A percentile compares a stretch with the other conserved stretches of the same genome.
Evolutionary conservation across 345 rosid species (phyloP).

Genomic region (Bretschneidera sinensis): DNA sequence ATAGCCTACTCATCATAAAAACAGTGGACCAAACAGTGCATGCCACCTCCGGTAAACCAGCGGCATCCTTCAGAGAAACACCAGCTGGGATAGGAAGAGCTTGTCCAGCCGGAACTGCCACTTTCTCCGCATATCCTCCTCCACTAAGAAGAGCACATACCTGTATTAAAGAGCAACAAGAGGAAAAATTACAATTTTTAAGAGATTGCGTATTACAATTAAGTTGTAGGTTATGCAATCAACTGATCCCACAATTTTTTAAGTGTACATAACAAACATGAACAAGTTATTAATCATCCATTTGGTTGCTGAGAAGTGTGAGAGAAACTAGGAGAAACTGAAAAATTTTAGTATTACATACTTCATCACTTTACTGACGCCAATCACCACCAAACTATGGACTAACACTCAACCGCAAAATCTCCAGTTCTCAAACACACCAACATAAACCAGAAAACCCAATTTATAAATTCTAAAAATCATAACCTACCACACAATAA

Average conservation of each 20-base stretch:
- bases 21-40: constrained; percentile 92
- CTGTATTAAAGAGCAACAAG: constrained; percentile 22
- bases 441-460: too few relatives aligned
- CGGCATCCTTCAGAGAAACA: constrained; percentile 59
- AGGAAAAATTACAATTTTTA: background rate
- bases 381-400: too few relatives aligned
- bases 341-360: background rate
- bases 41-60: constrained; percentile 78
- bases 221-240: too few relatives aligned
- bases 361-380: background rate
- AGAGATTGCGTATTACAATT: background rate
- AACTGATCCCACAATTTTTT: too few relatives aligned
- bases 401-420: too few relatives aligned
- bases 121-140: constrained; percentile 88
- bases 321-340: too few relatives aligned
- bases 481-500: too few relatives aligned
- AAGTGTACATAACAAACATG: too few relatives aligned
- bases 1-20: constrained; percentile 65
- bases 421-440: too few relatives aligned
- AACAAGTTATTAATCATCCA: too few relatives aligned
- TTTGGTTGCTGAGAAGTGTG: too few relatives aligned
- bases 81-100: constrained; percentile 57
- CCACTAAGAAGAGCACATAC: constrained; percentile 91
- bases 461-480: too few relatives aligned
- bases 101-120: constrained; percentile 67